phyloP scores from a whole-genome alignment of 2,329 filamentous ascomycete genomes.

The Fusarium bulbicola region DNA sequence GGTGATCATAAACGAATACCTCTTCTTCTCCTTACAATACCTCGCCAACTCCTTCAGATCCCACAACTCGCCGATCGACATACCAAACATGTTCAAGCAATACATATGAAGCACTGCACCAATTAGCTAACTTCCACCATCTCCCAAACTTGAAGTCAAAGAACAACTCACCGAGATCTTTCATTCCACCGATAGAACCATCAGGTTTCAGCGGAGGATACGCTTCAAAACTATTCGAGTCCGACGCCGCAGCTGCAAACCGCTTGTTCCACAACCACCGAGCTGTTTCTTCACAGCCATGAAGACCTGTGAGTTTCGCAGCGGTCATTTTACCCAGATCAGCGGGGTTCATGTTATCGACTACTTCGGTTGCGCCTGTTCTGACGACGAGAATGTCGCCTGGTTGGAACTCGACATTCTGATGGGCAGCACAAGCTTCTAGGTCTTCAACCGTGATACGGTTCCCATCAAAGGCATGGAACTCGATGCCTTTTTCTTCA shows the following conservation, averaged over 20 bases:
- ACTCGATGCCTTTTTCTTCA: slow-evolving; percentile 58
- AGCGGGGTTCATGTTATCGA: slow-evolving; percentile 56
- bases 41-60: slow-evolving; percentile 63
- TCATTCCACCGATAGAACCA: slow-evolving; percentile 45
- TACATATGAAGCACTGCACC: slow-evolving; percentile 57
- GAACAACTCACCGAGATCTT: slow-evolving; percentile 48
- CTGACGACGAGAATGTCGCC: slow-evolving; percentile 75
- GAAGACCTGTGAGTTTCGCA: slow-evolving; percentile 49
- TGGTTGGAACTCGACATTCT: slow-evolving; percentile 69
- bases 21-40: slow-evolving; percentile 60
- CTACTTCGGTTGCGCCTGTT: slow-evolving; percentile 68
- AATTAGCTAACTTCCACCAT: background rate
- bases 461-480: slow-evolving; percentile 61
- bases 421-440: slow-evolving; percentile 64
- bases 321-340: slow-evolving; percentile 47
- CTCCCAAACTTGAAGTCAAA: too few species aligned
- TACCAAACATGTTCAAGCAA: slow-evolving; percentile 61
- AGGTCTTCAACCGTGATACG: slow-evolving; percentile 65
- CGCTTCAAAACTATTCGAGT: slow-evolving; percentile 70
- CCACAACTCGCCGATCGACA: slow-evolving; percentile 65
- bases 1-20: slow-evolving; percentile 70
- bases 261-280: slow-evolving; percentile 76
- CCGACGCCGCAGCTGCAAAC: slow-evolving; percentile 72
- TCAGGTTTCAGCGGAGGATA: slow-evolving; percentile 62
- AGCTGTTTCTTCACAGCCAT: slow-evolving; percentile 61